phyloP scores from a whole-genome alignment of 2,329 filamentous ascomycete species.

The Monilinia vaccinii-corymbosi region DNA sequence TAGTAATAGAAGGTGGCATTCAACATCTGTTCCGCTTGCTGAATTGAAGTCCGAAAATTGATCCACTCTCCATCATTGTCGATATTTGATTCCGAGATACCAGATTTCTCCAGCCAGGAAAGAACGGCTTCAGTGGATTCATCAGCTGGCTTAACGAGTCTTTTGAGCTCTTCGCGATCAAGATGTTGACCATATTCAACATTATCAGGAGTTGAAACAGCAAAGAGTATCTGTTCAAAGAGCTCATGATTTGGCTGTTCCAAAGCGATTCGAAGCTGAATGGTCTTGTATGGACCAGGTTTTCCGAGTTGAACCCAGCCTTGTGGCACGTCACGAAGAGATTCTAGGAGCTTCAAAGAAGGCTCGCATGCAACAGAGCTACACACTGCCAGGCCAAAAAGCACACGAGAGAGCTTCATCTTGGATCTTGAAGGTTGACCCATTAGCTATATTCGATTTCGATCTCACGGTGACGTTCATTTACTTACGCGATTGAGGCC shows the following conservation, averaged over 20 bases:
- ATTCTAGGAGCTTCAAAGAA: conserved; percentile 19
- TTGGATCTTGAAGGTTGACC: not conserved
- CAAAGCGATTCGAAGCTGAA: conserved; percentile 26
- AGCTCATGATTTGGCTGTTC: conserved; percentile 36
- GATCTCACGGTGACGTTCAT: not conserved
- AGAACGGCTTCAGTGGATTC: conserved; percentile 43
- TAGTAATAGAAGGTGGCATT: conserved; percentile 31
- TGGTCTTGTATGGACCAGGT: conserved; percentile 13
- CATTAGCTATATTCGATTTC: not conserved
- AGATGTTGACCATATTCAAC: conserved; percentile 45
- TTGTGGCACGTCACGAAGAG: conserved; percentile 16
- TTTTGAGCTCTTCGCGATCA: conserved; percentile 40
- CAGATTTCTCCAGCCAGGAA: conserved; percentile 45
- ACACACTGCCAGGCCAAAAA: conserved; percentile 1
- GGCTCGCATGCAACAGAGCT: conserved; percentile 8
- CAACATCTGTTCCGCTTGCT: conserved; percentile 25
- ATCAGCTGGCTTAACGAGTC: conserved; percentile 42
- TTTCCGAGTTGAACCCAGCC: conserved; percentile 20
- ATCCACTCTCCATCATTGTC: conserved; percentile 47
- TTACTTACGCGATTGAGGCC: not conserved
- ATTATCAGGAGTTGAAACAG: conserved; percentile 39
- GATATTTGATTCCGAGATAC: conserved; percentile 37
- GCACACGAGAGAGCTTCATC: conserved; percentile 6
- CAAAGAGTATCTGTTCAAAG: conserved; percentile 35
- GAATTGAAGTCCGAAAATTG: conserved; percentile 24